Base-by-base conservation (phyloP, 768 basidiomycete genomes). In the Suillus tomentosus region DNA sequence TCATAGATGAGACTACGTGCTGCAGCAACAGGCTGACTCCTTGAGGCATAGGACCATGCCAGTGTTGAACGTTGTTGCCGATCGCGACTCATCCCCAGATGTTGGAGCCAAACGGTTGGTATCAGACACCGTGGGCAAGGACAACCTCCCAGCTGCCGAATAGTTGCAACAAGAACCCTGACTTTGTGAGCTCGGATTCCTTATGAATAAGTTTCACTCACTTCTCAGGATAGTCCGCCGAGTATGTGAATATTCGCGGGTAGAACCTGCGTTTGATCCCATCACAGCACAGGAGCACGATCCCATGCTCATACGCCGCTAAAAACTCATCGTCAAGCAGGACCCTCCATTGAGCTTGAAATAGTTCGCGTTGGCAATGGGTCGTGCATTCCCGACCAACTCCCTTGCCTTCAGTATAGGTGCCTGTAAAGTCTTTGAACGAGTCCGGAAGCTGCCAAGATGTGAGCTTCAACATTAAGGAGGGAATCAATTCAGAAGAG, bases 91-190 rank as follows among this genome's bases (percentile, higher is more conserved):
- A 31, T 31, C 31, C 31, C 31, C 31, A 31, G 31, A 31, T 31
- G 31, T 31, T 31, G 31, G 31, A 31, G 31, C 31, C 31, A 1
- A 31, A 31, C 31, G 4, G 36, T 47, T 27, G 43, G 65, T 76
- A 72, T 54, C 5, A 62, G 45, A 61, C 70, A 72, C 5, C 63
- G 59, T 4, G 70, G 71, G 43, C 70, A 72, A 1, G 68, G 71
- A 47, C 69, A 72, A 8, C 19, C 40, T 19, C 71, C 69, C 11
- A 66, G 9, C 39, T 70, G 60, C 15, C 59, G 42, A 47, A 70
- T 66, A 42, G 59, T 68, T 1, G 62, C 70, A 10, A 70, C 59
- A 7, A 71, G 47, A 3, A 64, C 31, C 54, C 55, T 70, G n/a
- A n/a, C n/a, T n/a, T 47, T 9, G 45, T 73, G 71, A 15, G 68